Base-by-base conservation (phyloP, 768 basidiomycete species). In the Boletus tylopilopsis region DNA sequence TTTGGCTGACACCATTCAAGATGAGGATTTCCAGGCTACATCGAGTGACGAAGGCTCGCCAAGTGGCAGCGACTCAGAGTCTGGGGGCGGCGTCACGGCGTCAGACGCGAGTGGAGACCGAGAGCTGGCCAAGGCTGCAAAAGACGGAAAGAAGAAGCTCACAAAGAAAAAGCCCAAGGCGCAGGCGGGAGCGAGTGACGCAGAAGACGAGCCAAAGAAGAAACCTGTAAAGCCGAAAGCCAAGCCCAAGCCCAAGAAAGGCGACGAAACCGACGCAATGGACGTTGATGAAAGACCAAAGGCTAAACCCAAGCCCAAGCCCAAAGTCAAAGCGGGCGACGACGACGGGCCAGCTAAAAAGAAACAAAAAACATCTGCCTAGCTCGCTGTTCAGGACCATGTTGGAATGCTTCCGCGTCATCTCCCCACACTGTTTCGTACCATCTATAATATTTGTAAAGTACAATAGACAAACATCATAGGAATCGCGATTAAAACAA, bases 1-100 rank as follows among this genome's bases (percentile, higher is more conserved):
- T 9, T 5, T 12, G 34, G 4, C 46, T 61, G 10, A 64, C 15
- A 24, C 16, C 11, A 42, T 22, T 18, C 18, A 11, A 88, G 95
- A 88, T 56, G 87, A 94, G 68, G 94, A 96, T 69, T 98, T 98
- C 80, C 71, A 84, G 53, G 93, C 85, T 8, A 91, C 87, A 7
- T 85, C 73, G 2, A 89, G 88, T 0, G 94, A 96, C 60, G 76
- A 74, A 38, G 94, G 94, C n/a, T 96, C 94, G 5, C 90, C 94
- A 0, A 85, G 82, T 33, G 87, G 80, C 15, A 77, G 72, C 30
- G 90, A 88, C 43, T 80, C 81, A 1, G 82, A 76, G 30, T 80
- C 69, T 18, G 73, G 62, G 6, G 87, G 84, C 4, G 88, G 84
- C 1, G 78, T 82, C 48, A 91, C 88, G 6, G 90, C 87, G 11